phyloP scores from a whole-genome alignment of 1,284 basidiomycete species.

The Microbotryum silenes-acaulis region DNA sequence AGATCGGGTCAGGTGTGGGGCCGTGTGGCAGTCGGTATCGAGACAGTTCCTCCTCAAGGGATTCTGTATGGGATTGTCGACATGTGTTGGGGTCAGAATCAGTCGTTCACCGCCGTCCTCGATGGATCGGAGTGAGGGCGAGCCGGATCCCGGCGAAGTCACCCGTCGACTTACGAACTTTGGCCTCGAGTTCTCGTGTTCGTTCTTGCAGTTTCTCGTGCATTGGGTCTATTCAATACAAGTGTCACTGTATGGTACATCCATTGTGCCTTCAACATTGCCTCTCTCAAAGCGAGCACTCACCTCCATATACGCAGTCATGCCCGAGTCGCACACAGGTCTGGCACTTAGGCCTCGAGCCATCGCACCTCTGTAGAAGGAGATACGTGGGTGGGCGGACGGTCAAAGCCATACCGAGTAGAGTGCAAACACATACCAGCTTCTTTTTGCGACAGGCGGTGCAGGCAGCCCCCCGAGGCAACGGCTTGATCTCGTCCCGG shows the following conservation, averaged over 20 bases:
- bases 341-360: conserved; percentile 13
- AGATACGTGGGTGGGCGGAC: background rate
- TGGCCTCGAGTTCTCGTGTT: conserved; percentile 13
- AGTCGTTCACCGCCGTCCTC: too few relatives aligned
- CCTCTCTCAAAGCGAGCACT: background rate
- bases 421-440: conserved; percentile 11
- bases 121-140: too few relatives aligned
- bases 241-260: too few relatives aligned
- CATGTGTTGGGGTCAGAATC: too few relatives aligned
- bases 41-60: too few relatives aligned
- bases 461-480: conserved; percentile 21
- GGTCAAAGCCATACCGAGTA: background rate
- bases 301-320: conserved; percentile 27
- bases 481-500: background rate
- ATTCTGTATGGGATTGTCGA: too few relatives aligned
- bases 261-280: too few relatives aligned
- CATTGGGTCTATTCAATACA: conserved; percentile 14
- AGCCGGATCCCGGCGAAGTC: too few relatives aligned
- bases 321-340: conserved; percentile 25
- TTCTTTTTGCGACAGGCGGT: conserved; percentile 21
- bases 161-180: conserved; percentile 8
- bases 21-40: too few relatives aligned
- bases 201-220: conserved; percentile 18
- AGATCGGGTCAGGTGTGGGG: too few relatives aligned
- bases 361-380: conserved; percentile 20